phyloP scores from a whole-genome alignment of 306 rosid genomes.

The Cyclanthera cordifolia region DNA sequence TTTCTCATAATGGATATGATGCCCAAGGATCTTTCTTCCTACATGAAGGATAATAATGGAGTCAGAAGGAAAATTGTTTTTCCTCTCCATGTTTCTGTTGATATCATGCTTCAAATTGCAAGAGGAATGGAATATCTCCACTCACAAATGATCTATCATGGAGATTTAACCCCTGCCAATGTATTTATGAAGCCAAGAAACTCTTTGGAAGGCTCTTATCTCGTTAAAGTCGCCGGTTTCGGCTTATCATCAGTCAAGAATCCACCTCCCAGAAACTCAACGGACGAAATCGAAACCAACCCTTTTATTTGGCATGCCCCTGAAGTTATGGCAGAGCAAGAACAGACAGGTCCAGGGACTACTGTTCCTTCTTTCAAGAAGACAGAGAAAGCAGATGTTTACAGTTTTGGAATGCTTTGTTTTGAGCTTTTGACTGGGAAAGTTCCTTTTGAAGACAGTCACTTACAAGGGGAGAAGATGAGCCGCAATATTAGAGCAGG shows the following conservation, averaged over 20 bases:
- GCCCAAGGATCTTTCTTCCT: conserved; percentile 48
- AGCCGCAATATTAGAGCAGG: conserved; percentile 58
- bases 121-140: conserved; percentile 83
- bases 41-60: conserved; percentile 65
- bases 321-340: conserved; percentile 61
- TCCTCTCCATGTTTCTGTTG: conserved; percentile 60
- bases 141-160: conserved; percentile 57
- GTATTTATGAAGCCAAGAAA: conserved; percentile 48
- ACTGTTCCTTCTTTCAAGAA: conserved; percentile 20
- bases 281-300: conserved; percentile 22
- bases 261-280: conserved; percentile 19
- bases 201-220: conserved; percentile 57
- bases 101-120: conserved; percentile 91
- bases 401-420: conserved; percentile 83
- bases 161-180: conserved; percentile 58
- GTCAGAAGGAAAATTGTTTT: conserved; percentile 61
- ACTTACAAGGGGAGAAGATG: conserved; percentile 65
- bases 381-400: conserved; percentile 77
- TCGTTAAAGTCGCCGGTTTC: conserved; percentile 65
- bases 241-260: conserved; percentile 32
- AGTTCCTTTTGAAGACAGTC: conserved; percentile 67
- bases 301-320: conserved; percentile 79
- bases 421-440: conserved; percentile 83
- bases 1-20: conserved; percentile 70
- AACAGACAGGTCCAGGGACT: conserved; percentile 18